phyloP scores from a whole-genome alignment of 208 protist species.

The Phytomonas sp. region DNA sequence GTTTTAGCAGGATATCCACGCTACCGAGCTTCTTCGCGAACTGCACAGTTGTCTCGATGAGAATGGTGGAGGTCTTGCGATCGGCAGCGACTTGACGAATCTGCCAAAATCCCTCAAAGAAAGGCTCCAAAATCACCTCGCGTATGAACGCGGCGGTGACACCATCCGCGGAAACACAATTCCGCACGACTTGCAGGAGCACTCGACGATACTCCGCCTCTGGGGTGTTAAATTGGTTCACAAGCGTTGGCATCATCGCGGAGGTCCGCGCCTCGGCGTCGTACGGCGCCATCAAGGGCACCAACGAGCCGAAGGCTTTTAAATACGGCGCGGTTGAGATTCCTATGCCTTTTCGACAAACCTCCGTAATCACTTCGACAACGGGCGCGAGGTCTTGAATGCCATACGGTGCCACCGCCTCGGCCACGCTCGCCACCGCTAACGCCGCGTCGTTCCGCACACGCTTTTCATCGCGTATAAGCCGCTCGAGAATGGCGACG shows the following conservation, averaged over 20 bases:
- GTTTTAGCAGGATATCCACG: constrained; percentile 84
- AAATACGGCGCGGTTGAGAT: constrained; percentile 96
- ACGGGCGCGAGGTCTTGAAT: constrained; percentile 96
- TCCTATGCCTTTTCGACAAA: constrained; percentile 88
- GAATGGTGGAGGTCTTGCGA: constrained; percentile 82
- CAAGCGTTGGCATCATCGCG: constrained; percentile 93
- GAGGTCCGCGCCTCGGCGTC: constrained; percentile 95
- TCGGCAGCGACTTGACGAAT: constrained; percentile 95
- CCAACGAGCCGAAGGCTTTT: constrained; percentile 98
- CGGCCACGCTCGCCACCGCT: constrained; percentile 94
- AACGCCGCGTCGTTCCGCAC: constrained; percentile 95
- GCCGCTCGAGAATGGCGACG: constrained; percentile 94
- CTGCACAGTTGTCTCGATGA: constrained; percentile 95
- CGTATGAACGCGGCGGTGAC: constrained; percentile 91
- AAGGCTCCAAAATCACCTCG: constrained; percentile 85
- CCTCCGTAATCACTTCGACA: constrained; percentile 94
- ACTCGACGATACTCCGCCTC: constrained; percentile 99
- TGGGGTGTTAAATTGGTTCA: constrained; percentile 90
- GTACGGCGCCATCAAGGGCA: constrained; percentile 97
- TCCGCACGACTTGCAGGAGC: constrained; percentile 97
- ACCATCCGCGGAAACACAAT: constrained; percentile 96
- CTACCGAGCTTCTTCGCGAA: constrained; percentile 95
- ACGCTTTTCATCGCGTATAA: constrained; percentile 93
- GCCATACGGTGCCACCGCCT: constrained; percentile 96
- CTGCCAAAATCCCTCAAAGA: constrained; percentile 93